Base-by-base conservation (phyloP, 2,329 filamentous ascomycete species). In the Pseudocercospora ulei region DNA sequence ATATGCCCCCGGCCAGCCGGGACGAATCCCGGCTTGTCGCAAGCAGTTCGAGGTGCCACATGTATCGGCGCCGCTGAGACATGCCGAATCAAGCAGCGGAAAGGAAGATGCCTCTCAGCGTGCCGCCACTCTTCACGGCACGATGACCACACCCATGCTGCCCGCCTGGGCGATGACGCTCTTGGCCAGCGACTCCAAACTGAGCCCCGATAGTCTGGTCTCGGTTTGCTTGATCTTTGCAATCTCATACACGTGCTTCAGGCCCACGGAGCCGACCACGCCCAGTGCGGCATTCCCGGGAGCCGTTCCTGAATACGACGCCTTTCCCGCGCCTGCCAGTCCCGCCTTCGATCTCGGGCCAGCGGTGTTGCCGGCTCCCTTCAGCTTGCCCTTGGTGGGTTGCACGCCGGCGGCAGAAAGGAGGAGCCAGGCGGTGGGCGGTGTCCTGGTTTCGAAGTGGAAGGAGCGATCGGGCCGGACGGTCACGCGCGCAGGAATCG, bases 171-270 rank as follows among this genome's bases (percentile, higher is more conserved):
- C 73, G 28, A 67, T 54, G 17, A 87, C 83, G 13, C 86, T 88
- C 49, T 82, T 74, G 16, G 77, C 70, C 56, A 96, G 61, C 0
- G 82, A 86, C 64, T 95, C 85, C 20, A 93, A 73, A 49, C 79
- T 86, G 79, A 87, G 82, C 0, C 80, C 79, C 58, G 53, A 58
- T 49, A 71, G 48, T 40, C 67, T 55, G 25, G 53, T 56, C 62
- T 71, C 67, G 2, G 51, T 49, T 38, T 64, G 80, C 73, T 98
- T 98, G 58, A 98, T 92, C 71, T 84, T 87, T 50, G 90, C 90
- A 63, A 98, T 96, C 67, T 96, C 88, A 65, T 86, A 96, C 13
- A 98, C 70, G 65, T 98, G 90, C 70, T 98, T 98, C 56, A 98
- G 66, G 55, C 81, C 90, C 39, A 98, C 73, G 7, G 22, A 7